phyloP scores from a whole-genome alignment of 2,329 filamentous ascomycete species.

The Neofusicoccum parvum region DNA sequence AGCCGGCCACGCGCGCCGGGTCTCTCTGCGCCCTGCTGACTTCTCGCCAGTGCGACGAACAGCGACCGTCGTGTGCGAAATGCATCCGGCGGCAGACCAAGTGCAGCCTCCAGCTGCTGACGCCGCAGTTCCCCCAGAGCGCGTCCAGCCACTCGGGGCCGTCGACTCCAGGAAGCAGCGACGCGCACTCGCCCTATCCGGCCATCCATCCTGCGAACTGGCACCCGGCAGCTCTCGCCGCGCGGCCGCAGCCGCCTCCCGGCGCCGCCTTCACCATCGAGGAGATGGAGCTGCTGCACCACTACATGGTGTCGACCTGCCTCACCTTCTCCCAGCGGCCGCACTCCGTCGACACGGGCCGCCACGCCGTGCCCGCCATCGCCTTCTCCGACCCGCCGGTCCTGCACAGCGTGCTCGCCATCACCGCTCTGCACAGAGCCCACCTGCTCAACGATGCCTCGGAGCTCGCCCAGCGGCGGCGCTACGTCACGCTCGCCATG shows the following conservation, averaged over 20 bases:
- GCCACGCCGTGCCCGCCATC: conserved; percentile 29
- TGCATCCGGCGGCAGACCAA: conserved; percentile 33
- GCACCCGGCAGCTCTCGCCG: background rate
- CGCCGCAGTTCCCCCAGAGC: conserved; percentile 21
- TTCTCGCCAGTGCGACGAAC: conserved; percentile 31
- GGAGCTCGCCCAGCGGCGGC: background rate
- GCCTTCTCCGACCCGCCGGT: conserved; percentile 47
- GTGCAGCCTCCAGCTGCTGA: conserved; percentile 30
- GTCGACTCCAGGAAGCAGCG: background rate
- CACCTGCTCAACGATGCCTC: background rate
- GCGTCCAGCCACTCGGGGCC: background rate
- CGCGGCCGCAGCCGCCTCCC: background rate
- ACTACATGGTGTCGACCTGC: conserved; percentile 34
- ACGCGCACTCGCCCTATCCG: background rate
- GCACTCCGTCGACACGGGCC: conserved; percentile 25
- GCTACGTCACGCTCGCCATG: background rate
- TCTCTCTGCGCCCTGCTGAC: background rate
- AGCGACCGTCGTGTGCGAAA: conserved; percentile 32
- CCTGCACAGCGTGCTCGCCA: conserved; percentile 46
- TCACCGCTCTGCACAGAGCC: conserved; percentile 44
- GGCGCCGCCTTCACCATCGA: conserved; percentile 25
- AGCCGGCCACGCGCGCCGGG: too few species aligned
- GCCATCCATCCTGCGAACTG: background rate
- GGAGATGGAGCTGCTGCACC: conserved; percentile 35
- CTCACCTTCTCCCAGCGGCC: conserved; percentile 28